Conservation (phyloP, 768 basidiomycete genomes). For the Suillus ampliporus region DNA sequence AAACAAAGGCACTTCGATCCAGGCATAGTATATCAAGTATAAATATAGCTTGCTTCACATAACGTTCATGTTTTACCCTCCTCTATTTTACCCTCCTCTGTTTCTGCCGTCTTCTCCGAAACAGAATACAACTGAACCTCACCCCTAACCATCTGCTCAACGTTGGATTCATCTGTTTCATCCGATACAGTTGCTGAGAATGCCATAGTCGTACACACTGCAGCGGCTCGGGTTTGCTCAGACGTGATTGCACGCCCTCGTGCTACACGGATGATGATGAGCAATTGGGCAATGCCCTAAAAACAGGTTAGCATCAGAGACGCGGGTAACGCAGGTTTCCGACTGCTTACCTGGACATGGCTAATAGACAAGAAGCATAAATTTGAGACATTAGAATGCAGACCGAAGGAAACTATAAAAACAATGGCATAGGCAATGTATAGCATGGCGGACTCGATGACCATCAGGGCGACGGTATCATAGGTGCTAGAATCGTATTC, state of each 20-base stretch:
- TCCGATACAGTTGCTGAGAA: neutral
- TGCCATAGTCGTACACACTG: neutral
- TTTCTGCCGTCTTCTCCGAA: neutral
- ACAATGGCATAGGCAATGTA: constrained; percentile 34
- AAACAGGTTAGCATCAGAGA: neutral
- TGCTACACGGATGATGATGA: constrained; percentile 44
- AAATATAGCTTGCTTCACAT: neutral
- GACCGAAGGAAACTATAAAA: constrained; percentile 39
- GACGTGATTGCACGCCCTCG: constrained; percentile 30
- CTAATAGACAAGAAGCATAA: constrained; percentile 39
- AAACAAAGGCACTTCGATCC: neutral
- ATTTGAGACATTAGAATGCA: constrained; percentile 33
- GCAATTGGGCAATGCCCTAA: constrained; percentile 39
- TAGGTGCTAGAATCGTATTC: constrained; percentile 28
- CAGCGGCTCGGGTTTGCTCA: neutral
- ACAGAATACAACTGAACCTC: neutral
- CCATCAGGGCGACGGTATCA: constrained; percentile 34
- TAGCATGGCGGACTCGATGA: constrained; percentile 43
- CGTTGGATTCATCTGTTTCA: neutral
- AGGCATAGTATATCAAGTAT: neutral
- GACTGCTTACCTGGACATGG: constrained; percentile 35
- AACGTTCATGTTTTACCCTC: neutral
- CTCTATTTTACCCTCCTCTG: neutral
- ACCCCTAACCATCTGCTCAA: neutral
- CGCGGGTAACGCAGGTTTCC: neutral